Conservation (phyloP, 2,329 filamentous ascomycete species). For the Diplodia intermedia region DNA sequence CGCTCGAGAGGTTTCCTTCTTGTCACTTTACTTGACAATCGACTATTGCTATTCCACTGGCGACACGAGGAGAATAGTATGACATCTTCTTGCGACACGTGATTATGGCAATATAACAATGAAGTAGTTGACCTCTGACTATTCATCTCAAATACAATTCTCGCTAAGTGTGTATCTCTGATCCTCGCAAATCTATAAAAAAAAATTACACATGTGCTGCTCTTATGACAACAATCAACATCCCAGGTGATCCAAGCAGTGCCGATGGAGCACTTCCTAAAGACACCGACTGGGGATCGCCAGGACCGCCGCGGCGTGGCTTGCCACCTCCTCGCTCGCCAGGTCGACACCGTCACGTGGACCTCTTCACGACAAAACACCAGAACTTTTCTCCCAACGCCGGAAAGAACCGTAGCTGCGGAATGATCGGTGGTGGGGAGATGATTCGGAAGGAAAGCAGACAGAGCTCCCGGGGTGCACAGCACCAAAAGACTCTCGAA, state of each 20-base stretch:
- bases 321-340: background rate
- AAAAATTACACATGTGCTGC: background rate
- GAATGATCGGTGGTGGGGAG: background rate
- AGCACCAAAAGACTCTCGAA: background rate
- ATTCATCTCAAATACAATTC: background rate
- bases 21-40: background rate
- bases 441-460: background rate
- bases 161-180: background rate
- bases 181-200: background rate
- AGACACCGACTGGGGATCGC: background rate
- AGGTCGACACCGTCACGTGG: background rate
- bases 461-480: background rate
- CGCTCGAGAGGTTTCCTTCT: background rate
- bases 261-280: constrained; percentile 4
- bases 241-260: background rate
- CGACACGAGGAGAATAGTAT: too few species aligned
- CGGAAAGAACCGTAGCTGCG: background rate
- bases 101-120: background rate
- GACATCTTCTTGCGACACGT: background rate
- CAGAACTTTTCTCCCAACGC: background rate
- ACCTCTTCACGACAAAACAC: background rate
- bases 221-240: background rate
- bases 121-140: background rate
- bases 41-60: background rate
- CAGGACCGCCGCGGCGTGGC: background rate